A percentile compares a stretch with the other conserved stretches of the same genome.
Conservation (phyloP, 345 rosid species). For the Euphorbia lathyris region DNA sequence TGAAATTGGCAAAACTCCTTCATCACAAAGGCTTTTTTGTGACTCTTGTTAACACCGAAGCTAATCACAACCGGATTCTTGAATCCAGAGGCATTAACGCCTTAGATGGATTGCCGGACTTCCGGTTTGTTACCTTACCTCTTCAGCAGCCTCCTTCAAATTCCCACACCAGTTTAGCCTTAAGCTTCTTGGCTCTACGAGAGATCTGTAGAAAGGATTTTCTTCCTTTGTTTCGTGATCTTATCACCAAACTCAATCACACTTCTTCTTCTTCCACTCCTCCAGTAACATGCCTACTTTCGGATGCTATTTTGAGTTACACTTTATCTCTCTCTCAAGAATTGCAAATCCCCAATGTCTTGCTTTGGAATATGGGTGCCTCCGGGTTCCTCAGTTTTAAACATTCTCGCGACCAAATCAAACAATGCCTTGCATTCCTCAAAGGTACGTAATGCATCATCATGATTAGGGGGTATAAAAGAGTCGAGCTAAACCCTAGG, state of each 20-base stretch:
- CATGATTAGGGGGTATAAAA: too few relatives aligned
- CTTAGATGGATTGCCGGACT: conserved; percentile 13
- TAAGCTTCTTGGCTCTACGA: conserved; percentile 9
- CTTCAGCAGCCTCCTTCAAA: conserved; percentile 14
- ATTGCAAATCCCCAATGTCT: conserved; percentile 14
- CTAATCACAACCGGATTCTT: conserved; percentile 6
- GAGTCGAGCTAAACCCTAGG: too few relatives aligned
- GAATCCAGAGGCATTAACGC: neutral
- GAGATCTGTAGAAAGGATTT: conserved; percentile 6
- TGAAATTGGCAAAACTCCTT: conserved; percentile 9
- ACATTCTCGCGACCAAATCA: conserved; percentile 18
- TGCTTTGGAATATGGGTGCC: conserved; percentile 21
- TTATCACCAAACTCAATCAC: conserved; percentile 11
- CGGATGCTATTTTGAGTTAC: conserved; percentile 19
- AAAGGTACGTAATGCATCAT: neutral
- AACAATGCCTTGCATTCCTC: conserved; percentile 2
- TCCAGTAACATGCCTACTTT: conserved; percentile 14
- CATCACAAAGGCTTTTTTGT: conserved; percentile 6
- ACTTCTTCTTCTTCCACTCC: neutral
- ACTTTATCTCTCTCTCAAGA: conserved; percentile 2
- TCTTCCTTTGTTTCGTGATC: neutral
- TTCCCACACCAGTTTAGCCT: conserved; percentile 9
- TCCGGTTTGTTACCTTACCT: conserved; percentile 15
- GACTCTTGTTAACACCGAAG: conserved; percentile 8
- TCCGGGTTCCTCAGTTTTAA: conserved; percentile 13